Evolutionary conservation across 495 filamentous ascomycete genomes (phyloP).

Genomic region (Evernia prunastri): DNA sequence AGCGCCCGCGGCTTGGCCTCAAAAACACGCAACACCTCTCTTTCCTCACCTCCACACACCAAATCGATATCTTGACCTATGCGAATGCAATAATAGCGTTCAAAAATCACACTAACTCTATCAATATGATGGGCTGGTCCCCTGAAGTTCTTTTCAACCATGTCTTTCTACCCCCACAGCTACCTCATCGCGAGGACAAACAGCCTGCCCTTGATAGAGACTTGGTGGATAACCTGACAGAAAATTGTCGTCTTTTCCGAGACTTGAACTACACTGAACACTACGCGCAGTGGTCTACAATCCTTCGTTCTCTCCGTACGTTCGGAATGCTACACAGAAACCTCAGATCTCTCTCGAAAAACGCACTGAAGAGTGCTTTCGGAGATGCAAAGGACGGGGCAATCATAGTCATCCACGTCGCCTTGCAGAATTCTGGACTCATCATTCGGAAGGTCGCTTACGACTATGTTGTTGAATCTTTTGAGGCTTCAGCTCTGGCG

Average conservation of each 20-base stretch:
- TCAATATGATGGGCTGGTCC: neutral
- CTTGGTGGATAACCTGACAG: neutral
- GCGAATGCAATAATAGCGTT: neutral
- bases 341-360: slow-evolving; percentile 16
- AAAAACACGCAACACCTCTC: neutral
- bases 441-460: slow-evolving; percentile 36
- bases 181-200: slow-evolving; percentile 46
- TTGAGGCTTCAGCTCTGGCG: slow-evolving; percentile 48
- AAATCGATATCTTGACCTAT: neutral
- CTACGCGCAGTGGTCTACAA: slow-evolving; percentile 9
- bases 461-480: slow-evolving; percentile 45
- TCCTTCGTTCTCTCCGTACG: slow-evolving; percentile 2
- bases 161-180: slow-evolving; percentile 52
- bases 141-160: slow-evolving; percentile 39
- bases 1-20: neutral
- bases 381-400: slow-evolving; percentile 5
- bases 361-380: slow-evolving; percentile 29
- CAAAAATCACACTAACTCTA: neutral
- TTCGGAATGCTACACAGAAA: slow-evolving; percentile 10
- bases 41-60: neutral
- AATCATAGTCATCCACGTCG: slow-evolving; percentile 37
- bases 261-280: neutral
- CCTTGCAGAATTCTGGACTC: slow-evolving; percentile 51
- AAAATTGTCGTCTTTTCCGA: neutral
- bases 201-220: slow-evolving; percentile 5